phyloP scores from a whole-genome alignment of 441 rosid genomes.

The Gossypium gossypioides region DNA sequence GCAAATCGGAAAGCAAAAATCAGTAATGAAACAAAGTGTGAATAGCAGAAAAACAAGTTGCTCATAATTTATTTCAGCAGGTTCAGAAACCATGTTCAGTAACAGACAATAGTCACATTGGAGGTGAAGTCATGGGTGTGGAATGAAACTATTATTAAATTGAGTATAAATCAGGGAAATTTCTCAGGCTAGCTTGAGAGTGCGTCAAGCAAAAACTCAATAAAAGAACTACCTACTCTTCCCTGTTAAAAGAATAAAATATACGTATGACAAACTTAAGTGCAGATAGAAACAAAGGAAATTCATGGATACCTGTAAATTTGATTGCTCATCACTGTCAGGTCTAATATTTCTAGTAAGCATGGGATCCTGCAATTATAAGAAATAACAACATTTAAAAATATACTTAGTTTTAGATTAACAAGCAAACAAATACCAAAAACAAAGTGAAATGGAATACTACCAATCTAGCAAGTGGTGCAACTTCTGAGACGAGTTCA shows the following conservation, averaged over 20 bases:
- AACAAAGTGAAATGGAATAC: conserved; percentile 20
- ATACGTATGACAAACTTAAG: background rate
- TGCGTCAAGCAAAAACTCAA: background rate
- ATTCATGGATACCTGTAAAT: conserved; percentile 35
- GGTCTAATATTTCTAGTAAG: conserved; percentile 29
- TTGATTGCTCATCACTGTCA: conserved; percentile 32
- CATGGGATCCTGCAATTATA: conserved; percentile 36
- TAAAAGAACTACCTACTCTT: background rate
- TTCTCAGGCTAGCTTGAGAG: background rate
- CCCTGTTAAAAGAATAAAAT: background rate
- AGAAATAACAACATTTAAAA: background rate
- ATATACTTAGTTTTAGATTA: background rate
- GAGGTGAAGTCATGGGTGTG: background rate
- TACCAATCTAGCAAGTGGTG: conserved; percentile 30
- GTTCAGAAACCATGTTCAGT: conserved; percentile 1
- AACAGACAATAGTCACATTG: background rate
- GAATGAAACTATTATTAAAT: background rate
- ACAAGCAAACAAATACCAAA: background rate
- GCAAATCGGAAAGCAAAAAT: conserved; percentile 13
- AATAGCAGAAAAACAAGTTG: background rate
- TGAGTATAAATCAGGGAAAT: background rate
- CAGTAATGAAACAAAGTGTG: background rate
- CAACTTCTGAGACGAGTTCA: conserved; percentile 55
- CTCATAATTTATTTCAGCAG: background rate
- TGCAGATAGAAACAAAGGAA: background rate